phyloP scores from a whole-genome alignment of 176 grass and related monocot species.

The Leersia perrieri region DNA sequence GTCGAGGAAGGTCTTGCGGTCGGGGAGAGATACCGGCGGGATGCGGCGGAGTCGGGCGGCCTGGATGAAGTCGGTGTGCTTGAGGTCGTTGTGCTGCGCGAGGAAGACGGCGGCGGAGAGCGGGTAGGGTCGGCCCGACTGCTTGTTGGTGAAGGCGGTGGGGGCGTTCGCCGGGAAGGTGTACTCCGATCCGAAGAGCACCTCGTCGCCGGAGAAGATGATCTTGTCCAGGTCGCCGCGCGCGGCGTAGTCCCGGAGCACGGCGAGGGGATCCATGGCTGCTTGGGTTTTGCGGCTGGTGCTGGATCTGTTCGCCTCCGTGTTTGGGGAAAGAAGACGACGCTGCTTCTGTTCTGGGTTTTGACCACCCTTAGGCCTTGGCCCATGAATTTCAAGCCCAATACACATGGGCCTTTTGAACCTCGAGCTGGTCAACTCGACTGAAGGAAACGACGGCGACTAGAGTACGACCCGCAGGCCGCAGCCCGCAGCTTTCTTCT shows the following conservation, averaged over 20 bases:
- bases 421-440: neutral
- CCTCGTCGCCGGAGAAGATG: constrained; percentile 58
- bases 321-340: neutral
- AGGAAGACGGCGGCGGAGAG: constrained; percentile 89
- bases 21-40: constrained; percentile 74
- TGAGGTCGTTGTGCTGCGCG: constrained; percentile 72
- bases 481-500: neutral
- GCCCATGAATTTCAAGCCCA: neutral
- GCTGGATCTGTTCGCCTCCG: constrained; percentile 14
- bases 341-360: no score
- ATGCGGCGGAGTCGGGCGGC: constrained; percentile 70
- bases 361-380: neutral
- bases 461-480: no score
- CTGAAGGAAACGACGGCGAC: neutral
- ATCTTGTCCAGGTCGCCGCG: constrained; percentile 74
- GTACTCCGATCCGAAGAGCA: constrained; percentile 82
- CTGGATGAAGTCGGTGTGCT: constrained; percentile 94
- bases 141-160: constrained; percentile 88
- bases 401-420: neutral
- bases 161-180: constrained; percentile 54
- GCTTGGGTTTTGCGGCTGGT: constrained; percentile 1
- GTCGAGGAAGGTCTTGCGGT: constrained; percentile 89
- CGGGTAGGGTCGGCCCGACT: constrained; percentile 64
- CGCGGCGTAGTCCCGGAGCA: constrained; percentile 78
- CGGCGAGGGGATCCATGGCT: constrained; percentile 85